phyloP scores from a whole-genome alignment of 352 stramenopile genomes.

The Pythium grandisporangium region DNA sequence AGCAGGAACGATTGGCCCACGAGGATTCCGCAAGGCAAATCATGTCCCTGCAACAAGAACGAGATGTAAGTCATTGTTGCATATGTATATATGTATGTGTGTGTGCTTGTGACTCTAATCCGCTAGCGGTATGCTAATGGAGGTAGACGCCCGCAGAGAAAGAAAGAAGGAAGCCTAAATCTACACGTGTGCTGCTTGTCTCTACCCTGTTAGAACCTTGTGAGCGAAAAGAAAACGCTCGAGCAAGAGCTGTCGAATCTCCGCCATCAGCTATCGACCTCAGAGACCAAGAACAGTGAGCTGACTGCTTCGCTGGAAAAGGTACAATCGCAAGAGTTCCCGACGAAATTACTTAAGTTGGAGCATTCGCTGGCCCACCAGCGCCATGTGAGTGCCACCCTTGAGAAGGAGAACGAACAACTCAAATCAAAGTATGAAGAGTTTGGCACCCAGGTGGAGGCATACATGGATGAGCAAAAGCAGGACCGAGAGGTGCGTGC shows the following conservation, averaged over 20 bases:
- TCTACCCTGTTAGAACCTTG: too few relatives aligned
- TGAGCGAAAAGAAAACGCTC: constrained; percentile 34
- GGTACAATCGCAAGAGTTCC: constrained; percentile 35
- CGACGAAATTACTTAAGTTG: constrained; percentile 32
- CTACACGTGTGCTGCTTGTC: too few relatives aligned
- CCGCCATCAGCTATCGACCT: constrained; percentile 36
- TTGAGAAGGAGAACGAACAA: constrained; percentile 45
- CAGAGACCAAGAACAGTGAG: constrained; percentile 33
- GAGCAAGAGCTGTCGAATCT: constrained; percentile 46
- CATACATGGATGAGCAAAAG: constrained; percentile 65
- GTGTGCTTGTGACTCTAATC: too few relatives aligned
- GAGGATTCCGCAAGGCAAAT: constrained; percentile 14
- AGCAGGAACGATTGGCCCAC: constrained; percentile 9
- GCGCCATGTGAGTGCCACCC: constrained; percentile 14
- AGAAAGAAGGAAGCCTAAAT: too few relatives aligned
- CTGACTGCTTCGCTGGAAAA: constrained; percentile 27
- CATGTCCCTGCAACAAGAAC: constrained; percentile 21
- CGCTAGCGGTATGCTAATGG: too few relatives aligned
- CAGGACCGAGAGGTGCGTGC: constrained; percentile 4
- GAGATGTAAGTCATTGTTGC: constrained; percentile 6
- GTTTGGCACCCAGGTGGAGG: constrained; percentile 61
- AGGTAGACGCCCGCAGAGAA: too few relatives aligned
- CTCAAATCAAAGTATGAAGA: constrained; percentile 61
- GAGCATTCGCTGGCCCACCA: constrained; percentile 37
- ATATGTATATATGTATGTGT: too few relatives aligned